A percentile compares a stretch with the other conserved stretches of the same genome.
phyloP scores from a whole-genome alignment of 176 grass and related monocot genomes.

The Aegilops longissima region DNA sequence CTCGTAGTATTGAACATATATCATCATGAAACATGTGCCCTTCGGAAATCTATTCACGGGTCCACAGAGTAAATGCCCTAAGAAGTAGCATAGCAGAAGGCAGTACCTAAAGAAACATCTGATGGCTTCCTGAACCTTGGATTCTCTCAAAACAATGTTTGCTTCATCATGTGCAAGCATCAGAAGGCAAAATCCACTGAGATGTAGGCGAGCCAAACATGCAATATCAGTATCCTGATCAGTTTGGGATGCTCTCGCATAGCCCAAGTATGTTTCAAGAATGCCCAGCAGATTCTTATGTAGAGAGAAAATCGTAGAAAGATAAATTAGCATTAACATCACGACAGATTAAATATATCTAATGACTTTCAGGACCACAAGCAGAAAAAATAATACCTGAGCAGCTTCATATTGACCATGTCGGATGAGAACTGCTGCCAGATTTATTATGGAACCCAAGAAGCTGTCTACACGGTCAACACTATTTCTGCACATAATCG shows the following conservation, averaged over 20 bases:
- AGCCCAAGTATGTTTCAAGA: constrained; percentile 63
- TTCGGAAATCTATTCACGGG: neutral
- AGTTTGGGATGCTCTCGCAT: constrained; percentile 46
- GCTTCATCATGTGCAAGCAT: constrained; percentile 66
- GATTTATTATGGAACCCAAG: constrained; percentile 44
- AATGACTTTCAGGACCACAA: constrained; percentile 19
- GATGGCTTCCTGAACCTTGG: constrained; percentile 76
- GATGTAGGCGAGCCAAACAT: constrained; percentile 67
- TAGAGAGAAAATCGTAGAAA: constrained; percentile 22
- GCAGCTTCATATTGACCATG: constrained; percentile 87
- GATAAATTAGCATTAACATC: constrained; percentile 5
- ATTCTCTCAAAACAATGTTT: constrained; percentile 70
- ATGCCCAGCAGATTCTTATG: constrained; percentile 74
- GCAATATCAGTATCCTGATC: constrained; percentile 46
- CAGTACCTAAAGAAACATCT: constrained; percentile 87
- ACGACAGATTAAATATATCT: constrained; percentile 21
- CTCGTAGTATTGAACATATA: neutral
- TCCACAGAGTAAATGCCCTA: neutral
- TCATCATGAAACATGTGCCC: constrained; percentile 15
- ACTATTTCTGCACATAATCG: constrained; percentile 49
- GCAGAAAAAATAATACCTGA: constrained; percentile 53
- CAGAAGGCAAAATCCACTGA: constrained; percentile 88
- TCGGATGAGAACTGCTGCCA: constrained; percentile 55
- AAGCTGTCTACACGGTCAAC: constrained; percentile 36
- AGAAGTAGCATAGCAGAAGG: neutral